phyloP scores from a whole-genome alignment of 129 eudicot genomes.

The Flaveria brownii region DNA sequence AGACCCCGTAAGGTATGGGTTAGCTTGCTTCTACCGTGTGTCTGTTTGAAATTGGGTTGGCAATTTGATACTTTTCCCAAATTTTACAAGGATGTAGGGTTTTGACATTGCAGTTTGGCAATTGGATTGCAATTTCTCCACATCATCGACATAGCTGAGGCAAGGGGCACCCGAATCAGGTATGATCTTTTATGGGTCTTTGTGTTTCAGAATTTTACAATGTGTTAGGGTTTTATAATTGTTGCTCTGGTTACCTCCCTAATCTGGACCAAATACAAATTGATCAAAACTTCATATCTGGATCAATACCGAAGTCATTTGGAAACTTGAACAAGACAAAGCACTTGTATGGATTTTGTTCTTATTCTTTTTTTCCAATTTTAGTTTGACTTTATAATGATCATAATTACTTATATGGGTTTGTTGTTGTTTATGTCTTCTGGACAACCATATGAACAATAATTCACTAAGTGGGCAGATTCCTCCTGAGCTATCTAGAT shows the following conservation, averaged over 20 bases:
- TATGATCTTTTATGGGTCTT: too few relatives aligned
- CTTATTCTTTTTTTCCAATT: not conserved
- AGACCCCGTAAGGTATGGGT: too few relatives aligned
- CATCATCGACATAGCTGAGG: too few relatives aligned
- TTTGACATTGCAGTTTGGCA: too few relatives aligned
- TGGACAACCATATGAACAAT: conserved; percentile 94
- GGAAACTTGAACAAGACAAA: conserved; percentile 66
- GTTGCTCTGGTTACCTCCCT: conserved; percentile 72
- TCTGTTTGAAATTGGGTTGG: too few relatives aligned
- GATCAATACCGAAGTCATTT: conserved; percentile 71
- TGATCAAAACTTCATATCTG: conserved; percentile 81
- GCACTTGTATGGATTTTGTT: conserved; percentile 65
- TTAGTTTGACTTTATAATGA: conserved; percentile 1
- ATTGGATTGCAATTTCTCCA: too few relatives aligned
- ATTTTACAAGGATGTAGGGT: too few relatives aligned
- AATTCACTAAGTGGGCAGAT: conserved; percentile 87
- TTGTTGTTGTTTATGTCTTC: conserved; percentile 18
- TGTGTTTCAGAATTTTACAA: too few relatives aligned
- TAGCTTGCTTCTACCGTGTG: too few relatives aligned
- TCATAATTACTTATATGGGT: conserved; percentile 14
- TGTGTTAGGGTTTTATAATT: too few relatives aligned
- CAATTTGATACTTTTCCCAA: too few relatives aligned
- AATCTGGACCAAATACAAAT: conserved; percentile 82
- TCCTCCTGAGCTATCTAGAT: conserved; percentile 72
- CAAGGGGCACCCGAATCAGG: too few relatives aligned